Evolutionary conservation across 345 rosid species (phyloP).

Genomic region (Toxicodendron radicans): DNA sequence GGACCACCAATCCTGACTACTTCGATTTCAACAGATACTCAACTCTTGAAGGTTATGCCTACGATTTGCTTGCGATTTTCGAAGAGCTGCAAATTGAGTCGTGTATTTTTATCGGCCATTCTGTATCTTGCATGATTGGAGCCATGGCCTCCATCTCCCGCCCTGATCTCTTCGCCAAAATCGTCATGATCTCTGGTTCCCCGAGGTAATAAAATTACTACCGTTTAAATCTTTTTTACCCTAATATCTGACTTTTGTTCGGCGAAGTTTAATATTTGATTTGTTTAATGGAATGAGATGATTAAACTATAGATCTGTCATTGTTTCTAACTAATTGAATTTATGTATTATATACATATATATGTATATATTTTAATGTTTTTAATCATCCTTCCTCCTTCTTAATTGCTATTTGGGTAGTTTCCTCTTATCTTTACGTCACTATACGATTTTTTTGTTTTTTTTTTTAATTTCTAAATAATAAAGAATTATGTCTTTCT

Average conservation of each 20-base stretch:
- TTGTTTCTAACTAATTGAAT: neutral
- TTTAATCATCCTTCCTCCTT: neutral
- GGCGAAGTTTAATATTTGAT: neutral
- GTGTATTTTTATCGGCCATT: slow-evolving; percentile 79
- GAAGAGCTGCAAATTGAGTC: slow-evolving; percentile 59
- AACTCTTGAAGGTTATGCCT: slow-evolving; percentile 71
- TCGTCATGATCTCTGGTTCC: slow-evolving; percentile 67
- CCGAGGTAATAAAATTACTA: slow-evolving; percentile 53
- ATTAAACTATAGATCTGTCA: neutral
- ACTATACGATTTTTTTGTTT: neutral
- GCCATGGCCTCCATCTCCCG: slow-evolving; percentile 79
- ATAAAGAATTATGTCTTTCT: no score
- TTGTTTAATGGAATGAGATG: neutral
- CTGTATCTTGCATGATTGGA: slow-evolving; percentile 82
- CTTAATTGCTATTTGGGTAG: neutral
- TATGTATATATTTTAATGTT: neutral
- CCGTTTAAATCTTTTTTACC: neutral
- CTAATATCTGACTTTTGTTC: no score
- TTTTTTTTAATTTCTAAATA: neutral
- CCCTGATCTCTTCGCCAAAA: slow-evolving; percentile 76
- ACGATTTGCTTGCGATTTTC: slow-evolving; percentile 75
- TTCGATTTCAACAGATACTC: slow-evolving; percentile 79
- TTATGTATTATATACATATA: neutral
- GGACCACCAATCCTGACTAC: slow-evolving; percentile 86
- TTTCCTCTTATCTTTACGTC: neutral